These are phyloP conservation scores for Phaffomyces antillensis DNA, from an alignment of 805 yeast species.

Conservation along the genomic window DNA sequence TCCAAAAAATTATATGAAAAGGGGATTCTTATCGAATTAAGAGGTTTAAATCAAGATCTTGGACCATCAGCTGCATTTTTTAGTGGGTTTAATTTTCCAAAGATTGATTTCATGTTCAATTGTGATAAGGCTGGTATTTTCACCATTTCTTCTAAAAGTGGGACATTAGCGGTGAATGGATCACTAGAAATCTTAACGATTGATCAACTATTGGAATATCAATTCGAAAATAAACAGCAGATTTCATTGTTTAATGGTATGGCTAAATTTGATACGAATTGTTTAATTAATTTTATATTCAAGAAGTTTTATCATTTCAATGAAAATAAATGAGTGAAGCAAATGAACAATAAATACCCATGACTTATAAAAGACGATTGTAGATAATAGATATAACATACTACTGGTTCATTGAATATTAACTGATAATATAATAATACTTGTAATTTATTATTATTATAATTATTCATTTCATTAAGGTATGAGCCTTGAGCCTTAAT, in stretches of 20 bases:
- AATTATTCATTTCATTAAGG: too few species aligned
- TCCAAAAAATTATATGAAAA: constrained; percentile 70
- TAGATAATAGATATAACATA: too few species aligned
- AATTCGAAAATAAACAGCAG: constrained; percentile 55
- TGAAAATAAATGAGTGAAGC: not conserved
- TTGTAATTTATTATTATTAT: too few species aligned
- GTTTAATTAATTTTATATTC: constrained; percentile 62
- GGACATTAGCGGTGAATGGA: constrained; percentile 58
- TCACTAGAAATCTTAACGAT: constrained; percentile 48
- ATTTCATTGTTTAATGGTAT: constrained; percentile 58
- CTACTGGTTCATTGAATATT: too few species aligned
- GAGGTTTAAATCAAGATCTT: constrained; percentile 40
- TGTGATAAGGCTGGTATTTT: constrained; percentile 70
- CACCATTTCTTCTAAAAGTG: constrained; percentile 67
- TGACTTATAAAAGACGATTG: too few species aligned
- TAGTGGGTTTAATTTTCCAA: constrained; percentile 48
- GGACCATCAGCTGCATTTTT: constrained; percentile 27
- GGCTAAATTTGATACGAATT: constrained; percentile 63
- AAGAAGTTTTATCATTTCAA: constrained; percentile 58
- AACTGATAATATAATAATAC: too few species aligned
- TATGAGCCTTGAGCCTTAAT: not conserved
- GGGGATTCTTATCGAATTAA: constrained; percentile 54
- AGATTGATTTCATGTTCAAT: constrained; percentile 66
- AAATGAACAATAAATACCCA: not conserved
- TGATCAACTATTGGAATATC: constrained; percentile 65